Conservation (phyloP, 768 basidiomycete genomes). For the Agrocybe chaxingu region DNA sequence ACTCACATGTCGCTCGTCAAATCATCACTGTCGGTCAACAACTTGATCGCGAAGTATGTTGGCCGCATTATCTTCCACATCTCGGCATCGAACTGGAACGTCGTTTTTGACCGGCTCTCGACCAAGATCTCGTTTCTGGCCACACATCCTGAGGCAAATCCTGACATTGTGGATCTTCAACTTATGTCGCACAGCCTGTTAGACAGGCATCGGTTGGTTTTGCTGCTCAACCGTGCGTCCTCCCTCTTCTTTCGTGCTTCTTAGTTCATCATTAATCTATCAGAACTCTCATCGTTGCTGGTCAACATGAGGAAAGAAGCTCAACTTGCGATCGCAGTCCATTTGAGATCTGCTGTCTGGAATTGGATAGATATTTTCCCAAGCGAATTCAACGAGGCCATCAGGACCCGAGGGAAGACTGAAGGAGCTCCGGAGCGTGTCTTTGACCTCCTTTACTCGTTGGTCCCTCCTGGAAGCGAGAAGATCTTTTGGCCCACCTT, state of each 20-base stretch:
- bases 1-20: constrained; percentile 60
- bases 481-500: constrained; percentile 78
- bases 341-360: constrained; percentile 81
- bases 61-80: constrained; percentile 83
- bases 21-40: constrained; percentile 52
- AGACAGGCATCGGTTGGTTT: constrained; percentile 63
- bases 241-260: not conserved
- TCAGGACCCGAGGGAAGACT: constrained; percentile 57
- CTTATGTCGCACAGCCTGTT: constrained; percentile 77
- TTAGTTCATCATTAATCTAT: not conserved
- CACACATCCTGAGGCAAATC: constrained; percentile 31
- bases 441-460: constrained; percentile 73
- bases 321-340: constrained; percentile 67
- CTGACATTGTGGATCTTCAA: constrained; percentile 73
- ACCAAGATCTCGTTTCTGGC: constrained; percentile 68
- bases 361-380: constrained; percentile 85
- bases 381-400: constrained; percentile 71
- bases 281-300: constrained; percentile 78
- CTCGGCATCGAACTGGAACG: constrained; percentile 84
- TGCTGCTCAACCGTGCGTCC: constrained; percentile 63
- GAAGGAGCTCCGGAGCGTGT: constrained; percentile 86
- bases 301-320: constrained; percentile 78
- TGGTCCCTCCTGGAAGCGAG: constrained; percentile 41
- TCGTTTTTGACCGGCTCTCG: constrained; percentile 70
- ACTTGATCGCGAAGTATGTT: constrained; percentile 65